Percentiles rank a stretch among this genome's conserved stretches.
Evolutionary conservation across 2,329 filamentous ascomycete genomes (phyloP).

Genomic region (Phyllosticta paracitricarpa): DNA sequence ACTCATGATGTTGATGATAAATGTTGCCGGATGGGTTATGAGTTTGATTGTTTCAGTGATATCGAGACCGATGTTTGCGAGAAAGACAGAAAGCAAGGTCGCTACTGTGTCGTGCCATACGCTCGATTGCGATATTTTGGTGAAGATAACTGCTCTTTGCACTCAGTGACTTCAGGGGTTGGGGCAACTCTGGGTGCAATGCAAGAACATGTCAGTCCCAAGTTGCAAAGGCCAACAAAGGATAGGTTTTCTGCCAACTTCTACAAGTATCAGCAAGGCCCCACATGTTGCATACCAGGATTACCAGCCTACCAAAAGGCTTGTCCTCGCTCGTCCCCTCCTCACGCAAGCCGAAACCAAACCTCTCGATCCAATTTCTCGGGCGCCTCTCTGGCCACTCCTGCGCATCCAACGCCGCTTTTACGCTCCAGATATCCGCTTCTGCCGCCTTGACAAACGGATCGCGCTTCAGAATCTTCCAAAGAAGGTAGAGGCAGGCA

Average conservation of each 20-base stretch:
- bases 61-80: too few species aligned
- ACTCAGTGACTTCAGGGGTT: too few species aligned
- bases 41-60: too few species aligned
- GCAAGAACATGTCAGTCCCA: background rate
- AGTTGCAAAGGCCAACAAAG: background rate
- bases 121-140: too few species aligned
- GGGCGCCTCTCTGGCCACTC: slow-evolving; percentile 34
- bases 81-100: too few species aligned
- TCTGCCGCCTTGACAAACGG: slow-evolving; percentile 34
- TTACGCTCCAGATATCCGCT: slow-evolving; percentile 38
- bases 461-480: slow-evolving; percentile 58
- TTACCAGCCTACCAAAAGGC: too few species aligned
- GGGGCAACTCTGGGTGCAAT: too few species aligned
- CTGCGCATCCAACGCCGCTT: slow-evolving; percentile 37
- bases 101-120: too few species aligned
- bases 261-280: background rate
- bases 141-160: too few species aligned
- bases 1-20: too few species aligned
- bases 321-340: background rate
- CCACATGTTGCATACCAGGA: background rate
- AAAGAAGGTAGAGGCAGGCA: slow-evolving; percentile 35
- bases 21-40: too few species aligned
- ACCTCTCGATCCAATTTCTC: slow-evolving; percentile 35
- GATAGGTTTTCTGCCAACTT: background rate
- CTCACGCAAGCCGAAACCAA: slow-evolving; percentile 39